phyloP scores from a whole-genome alignment of 768 basidiomycete genomes.

The Sporobolomyces phaffii region DNA sequence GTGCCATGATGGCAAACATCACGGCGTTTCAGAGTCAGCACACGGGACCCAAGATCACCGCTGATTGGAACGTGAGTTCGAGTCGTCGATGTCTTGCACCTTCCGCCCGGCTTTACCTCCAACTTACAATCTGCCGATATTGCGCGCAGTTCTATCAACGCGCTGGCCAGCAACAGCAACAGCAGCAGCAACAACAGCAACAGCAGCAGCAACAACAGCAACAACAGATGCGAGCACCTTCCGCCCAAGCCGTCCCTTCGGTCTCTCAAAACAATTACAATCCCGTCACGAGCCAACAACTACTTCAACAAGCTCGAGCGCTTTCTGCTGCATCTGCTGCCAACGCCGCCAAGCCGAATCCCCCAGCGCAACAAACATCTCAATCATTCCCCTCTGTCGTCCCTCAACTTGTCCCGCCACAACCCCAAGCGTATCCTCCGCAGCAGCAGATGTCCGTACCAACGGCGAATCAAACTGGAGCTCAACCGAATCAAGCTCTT shows the following conservation, averaged over 20 bases:
- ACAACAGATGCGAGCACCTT: conserved; percentile 5
- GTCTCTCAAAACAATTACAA: conserved; percentile 1
- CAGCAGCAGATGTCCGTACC: not conserved
- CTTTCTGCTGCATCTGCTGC: conserved; percentile 13
- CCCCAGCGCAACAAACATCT: not conserved
- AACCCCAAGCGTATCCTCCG: not conserved
- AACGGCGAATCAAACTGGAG: conserved; percentile 2
- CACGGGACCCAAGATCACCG: not conserved
- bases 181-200: not conserved
- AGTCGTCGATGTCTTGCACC: too few relatives aligned
- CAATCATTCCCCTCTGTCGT: conserved; percentile 6
- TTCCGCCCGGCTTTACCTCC: too few relatives aligned
- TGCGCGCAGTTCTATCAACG: conserved; percentile 28
- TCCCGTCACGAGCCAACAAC: conserved; percentile 16
- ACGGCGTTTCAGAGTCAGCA: conserved; percentile 9
- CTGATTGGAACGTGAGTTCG: conserved; percentile 14
- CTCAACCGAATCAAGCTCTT: not conserved
- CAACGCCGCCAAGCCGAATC: not conserved
- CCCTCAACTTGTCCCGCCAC: not conserved
- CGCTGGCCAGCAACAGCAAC: not conserved
- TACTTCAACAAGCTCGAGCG: conserved; percentile 16
- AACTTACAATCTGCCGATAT: too few relatives aligned
- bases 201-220: conserved; percentile 19
- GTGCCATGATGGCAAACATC: not conserved
- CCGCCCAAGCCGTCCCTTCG: not conserved